Evolutionary conservation across 352 stramenopile genomes (phyloP).

Genomic region (Phytophthora nicotianae): DNA sequence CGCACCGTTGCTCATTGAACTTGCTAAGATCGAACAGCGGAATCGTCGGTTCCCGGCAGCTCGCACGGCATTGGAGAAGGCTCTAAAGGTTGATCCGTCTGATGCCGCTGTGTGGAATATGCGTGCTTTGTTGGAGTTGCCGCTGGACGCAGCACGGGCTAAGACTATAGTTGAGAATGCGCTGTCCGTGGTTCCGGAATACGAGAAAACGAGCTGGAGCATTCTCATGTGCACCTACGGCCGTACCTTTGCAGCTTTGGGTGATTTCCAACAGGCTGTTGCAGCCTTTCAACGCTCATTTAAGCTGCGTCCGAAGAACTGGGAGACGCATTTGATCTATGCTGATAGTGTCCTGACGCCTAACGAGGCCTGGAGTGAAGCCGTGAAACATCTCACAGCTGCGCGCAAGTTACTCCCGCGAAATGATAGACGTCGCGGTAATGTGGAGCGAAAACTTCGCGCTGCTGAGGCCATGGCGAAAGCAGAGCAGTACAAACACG

Average conservation of each 20-base stretch:
- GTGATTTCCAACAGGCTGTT: slow-evolving; percentile 78
- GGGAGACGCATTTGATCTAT: slow-evolving; percentile 87
- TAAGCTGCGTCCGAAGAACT: slow-evolving; percentile 78
- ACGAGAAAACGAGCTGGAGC: slow-evolving; percentile 86
- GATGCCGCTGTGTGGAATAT: slow-evolving; percentile 83
- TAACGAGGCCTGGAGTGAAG: slow-evolving; percentile 75
- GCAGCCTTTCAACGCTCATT: slow-evolving; percentile 83
- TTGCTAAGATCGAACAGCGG: slow-evolving; percentile 84
- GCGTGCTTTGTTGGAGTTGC: slow-evolving; percentile 75
- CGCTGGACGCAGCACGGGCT: slow-evolving; percentile 61
- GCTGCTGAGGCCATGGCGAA: slow-evolving; percentile 46
- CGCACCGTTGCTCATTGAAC: slow-evolving; percentile 69
- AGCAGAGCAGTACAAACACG: slow-evolving; percentile 25
- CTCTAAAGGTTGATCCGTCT: slow-evolving; percentile 71
- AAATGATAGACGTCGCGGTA: slow-evolving; percentile 52
- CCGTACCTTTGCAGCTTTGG: slow-evolving; percentile 66
- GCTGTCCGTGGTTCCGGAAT: slow-evolving; percentile 61
- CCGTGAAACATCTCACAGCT: slow-evolving; percentile 72
- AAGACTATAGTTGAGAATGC: slow-evolving; percentile 82
- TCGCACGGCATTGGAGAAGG: slow-evolving; percentile 69
- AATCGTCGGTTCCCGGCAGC: slow-evolving; percentile 64
- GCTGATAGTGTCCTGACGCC: slow-evolving; percentile 74
- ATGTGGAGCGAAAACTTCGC: slow-evolving; percentile 69
- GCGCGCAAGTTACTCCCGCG: slow-evolving; percentile 62
- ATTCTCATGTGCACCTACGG: slow-evolving; percentile 89